phyloP scores from a whole-genome alignment of 2,329 filamentous ascomycete species.

The Arthrobotrys sphaeroides region DNA sequence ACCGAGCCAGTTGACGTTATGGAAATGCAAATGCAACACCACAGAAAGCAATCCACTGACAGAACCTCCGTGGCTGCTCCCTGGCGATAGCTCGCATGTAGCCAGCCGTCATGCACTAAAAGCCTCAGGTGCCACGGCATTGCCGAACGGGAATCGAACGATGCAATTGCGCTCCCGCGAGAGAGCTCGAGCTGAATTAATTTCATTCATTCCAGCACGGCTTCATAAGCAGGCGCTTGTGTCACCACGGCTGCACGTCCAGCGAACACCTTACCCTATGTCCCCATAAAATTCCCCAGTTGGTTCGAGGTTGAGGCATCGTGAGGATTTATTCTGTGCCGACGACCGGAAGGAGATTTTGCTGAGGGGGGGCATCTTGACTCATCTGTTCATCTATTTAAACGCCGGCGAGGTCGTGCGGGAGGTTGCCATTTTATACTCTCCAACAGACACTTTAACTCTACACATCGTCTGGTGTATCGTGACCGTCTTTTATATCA shows the following conservation, averaged over 20 bases:
- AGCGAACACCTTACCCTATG: too few species aligned
- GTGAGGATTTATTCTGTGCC: not conserved
- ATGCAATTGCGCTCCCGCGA: not conserved
- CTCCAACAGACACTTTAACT: conserved; percentile 16
- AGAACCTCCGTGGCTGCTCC: too few species aligned
- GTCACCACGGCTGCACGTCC: too few species aligned
- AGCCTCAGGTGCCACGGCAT: not conserved
- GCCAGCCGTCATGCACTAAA: not conserved
- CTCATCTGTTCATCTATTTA: conserved; percentile 29
- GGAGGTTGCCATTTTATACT: not conserved
- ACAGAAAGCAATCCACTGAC: too few species aligned
- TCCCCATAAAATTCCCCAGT: too few species aligned
- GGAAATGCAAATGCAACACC: too few species aligned
- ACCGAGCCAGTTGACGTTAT: too few species aligned
- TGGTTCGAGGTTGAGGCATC: not conserved
- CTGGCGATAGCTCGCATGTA: not conserved
- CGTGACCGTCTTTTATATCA: not conserved
- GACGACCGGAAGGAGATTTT: not conserved
- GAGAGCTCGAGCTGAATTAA: too few species aligned
- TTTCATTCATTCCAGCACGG: not conserved
- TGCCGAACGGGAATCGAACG: not conserved
- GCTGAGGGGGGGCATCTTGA: not conserved
- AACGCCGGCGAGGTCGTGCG: not conserved
- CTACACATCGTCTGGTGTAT: conserved; percentile 2
- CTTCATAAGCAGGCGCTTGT: too few species aligned